Conservation (phyloP, 352 stramenopile species). For the Globisporangium acanthophoron region DNA sequence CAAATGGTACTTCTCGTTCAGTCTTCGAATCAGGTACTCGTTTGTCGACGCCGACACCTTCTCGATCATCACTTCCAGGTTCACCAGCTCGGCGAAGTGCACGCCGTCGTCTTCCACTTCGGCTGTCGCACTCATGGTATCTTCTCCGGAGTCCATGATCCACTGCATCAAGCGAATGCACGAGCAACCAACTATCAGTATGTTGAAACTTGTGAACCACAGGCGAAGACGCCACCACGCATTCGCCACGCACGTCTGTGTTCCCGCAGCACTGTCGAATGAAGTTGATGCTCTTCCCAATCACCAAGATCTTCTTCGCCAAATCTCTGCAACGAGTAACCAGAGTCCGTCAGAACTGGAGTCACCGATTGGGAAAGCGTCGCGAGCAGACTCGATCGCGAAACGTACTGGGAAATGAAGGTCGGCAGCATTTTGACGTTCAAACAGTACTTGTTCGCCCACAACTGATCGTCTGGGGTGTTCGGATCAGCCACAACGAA, state of each 20-base stretch:
- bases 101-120: constrained; percentile 51
- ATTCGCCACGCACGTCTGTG: constrained; percentile 51
- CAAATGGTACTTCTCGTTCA: constrained; percentile 92
- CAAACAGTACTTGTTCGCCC: constrained; percentile 82
- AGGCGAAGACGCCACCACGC: not conserved
- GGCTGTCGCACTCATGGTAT: constrained; percentile 33
- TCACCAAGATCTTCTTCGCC: constrained; percentile 91
- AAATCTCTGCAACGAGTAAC: constrained; percentile 53
- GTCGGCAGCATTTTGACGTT: constrained; percentile 81
- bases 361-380: not conserved
- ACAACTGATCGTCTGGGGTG: constrained; percentile 77
- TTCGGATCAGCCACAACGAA: constrained; percentile 77
- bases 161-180: constrained; percentile 27
- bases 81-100: constrained; percentile 66
- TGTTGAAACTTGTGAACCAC: not conserved
- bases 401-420: constrained; percentile 80
- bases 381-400: too few species aligned
- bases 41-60: constrained; percentile 81
- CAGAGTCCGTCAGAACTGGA: not conserved
- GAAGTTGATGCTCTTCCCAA: constrained; percentile 99
- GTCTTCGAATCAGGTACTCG: constrained; percentile 87
- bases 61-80: constrained; percentile 73
- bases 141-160: constrained; percentile 61
- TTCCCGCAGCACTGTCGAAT: constrained; percentile 94
- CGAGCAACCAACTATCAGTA: constrained; percentile 1